Evolutionary conservation across 2,329 filamentous ascomycete genomes (phyloP).

Genomic region (Ceratocystis harringtonii): DNA sequence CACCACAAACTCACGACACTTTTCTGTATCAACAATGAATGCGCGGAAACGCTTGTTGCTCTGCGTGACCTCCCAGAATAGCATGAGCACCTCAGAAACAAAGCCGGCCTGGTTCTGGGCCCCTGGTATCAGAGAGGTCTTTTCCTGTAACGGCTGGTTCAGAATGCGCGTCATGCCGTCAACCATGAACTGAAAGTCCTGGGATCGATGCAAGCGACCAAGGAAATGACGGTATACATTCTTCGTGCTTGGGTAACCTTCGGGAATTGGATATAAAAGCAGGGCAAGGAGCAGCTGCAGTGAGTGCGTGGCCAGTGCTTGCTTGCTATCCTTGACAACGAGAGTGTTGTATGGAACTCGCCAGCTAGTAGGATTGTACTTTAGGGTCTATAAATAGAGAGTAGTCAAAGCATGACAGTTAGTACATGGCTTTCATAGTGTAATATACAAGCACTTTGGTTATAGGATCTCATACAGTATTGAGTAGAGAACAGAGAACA

Average conservation of each 20-base stretch:
- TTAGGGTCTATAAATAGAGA: conserved; percentile 50
- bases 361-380: conserved; percentile 92
- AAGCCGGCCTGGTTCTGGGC: conserved; percentile 39
- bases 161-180: conserved; percentile 87
- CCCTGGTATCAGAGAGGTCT: conserved; percentile 70
- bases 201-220: conserved; percentile 74
- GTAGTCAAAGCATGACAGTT: background rate
- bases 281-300: conserved; percentile 79
- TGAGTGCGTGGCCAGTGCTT: conserved; percentile 80
- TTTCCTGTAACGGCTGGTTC: conserved; percentile 82
- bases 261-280: conserved; percentile 75
- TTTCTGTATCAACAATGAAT: conserved; percentile 91
- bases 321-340: conserved; percentile 79
- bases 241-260: conserved; percentile 54
- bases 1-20: conserved; percentile 84
- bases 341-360: conserved; percentile 86
- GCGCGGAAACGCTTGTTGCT: conserved; percentile 95
- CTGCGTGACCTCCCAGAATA: conserved; percentile 94
- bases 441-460: background rate
- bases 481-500: conserved; percentile 78
- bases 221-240: conserved; percentile 92
- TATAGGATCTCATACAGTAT: conserved; percentile 50
- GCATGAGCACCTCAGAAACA: conserved; percentile 87
- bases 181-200: conserved; percentile 95
- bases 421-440: background rate